Base-by-base conservation (phyloP, 1,284 basidiomycete species). In the Hortiboletus rubellus region DNA sequence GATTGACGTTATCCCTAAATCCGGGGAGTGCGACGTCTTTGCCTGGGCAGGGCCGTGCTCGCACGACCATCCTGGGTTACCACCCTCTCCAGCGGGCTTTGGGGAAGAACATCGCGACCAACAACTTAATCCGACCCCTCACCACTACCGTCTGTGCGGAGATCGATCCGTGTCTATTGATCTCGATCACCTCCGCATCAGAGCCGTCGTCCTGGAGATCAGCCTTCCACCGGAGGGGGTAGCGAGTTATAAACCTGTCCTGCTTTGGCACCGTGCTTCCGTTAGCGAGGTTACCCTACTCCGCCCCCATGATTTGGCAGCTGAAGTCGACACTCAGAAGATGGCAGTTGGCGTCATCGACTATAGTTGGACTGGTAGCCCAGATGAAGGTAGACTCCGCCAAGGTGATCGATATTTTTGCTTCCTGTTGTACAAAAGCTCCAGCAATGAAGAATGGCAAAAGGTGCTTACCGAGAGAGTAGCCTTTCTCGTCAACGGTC, bases 331-430 rank as follows among this genome's bases (percentile, higher is more conserved):
- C 12, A 11, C 36, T 31, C 46, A 36, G 37, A 56, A 38, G 37
- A 56, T 64, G 62, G 66, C 59, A 8, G 36, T 68, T 14, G 62
- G 66, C 2, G 56, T 68, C 36, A 31, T 65, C 15, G 66, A 68
- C 40, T 68, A 66, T 5, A 22, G 41, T 7, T 68, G 64, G 64
- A 57, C 64, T 10, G n/a, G 31, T 42, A 54, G 36, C 38, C 50
- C 54, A 10, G 46, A 60, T 33, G 31, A 51, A 42, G 62, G 64
- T 14, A 45, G 41, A 31, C 49, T 64, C 18, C 34, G 6, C 42
- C 11, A 27, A 30, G 61, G 42, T 6, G 31, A 22, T 7, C 42
- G 4, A 30, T 62, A 64, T 53, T 66, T 68, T 54, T 55, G 62
- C 27, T 59, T 67, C 38, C 30, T 67, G 31, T 40, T 66, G 41